phyloP scores from a whole-genome alignment of 1,139 yeast species.

The Pichia sp. region DNA sequence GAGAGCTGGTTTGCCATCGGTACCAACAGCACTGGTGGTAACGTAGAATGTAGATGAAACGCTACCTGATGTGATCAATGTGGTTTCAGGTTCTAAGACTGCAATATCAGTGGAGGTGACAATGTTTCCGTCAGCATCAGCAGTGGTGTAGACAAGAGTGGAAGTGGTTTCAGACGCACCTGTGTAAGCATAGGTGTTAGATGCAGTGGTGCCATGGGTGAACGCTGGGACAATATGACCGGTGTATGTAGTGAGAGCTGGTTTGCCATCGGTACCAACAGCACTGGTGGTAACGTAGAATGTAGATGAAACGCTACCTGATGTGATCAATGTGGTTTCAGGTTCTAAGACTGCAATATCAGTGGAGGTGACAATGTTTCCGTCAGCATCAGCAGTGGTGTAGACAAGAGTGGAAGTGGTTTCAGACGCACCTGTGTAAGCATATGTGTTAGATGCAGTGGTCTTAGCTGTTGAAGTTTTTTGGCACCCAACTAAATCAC shows the following conservation, averaged over 20 bases:
- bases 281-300: not conserved
- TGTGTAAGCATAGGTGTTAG: not conserved
- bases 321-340: no score
- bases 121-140: not conserved
- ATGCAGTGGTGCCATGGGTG: not conserved
- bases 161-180: not conserved
- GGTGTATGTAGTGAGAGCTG: not conserved
- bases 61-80: not conserved
- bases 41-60: not conserved
- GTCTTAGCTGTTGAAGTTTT: no score
- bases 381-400: not conserved
- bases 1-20: not conserved
- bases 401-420: not conserved
- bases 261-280: not conserved
- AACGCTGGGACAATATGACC: not conserved
- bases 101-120: not conserved
- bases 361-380: not conserved
- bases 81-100: not conserved
- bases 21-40: not conserved
- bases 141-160: not conserved
- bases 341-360: not conserved
- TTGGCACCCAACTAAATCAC: no score
- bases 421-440: not conserved
- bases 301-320: not conserved
- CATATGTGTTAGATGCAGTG: no score